Evolutionary conservation across 2,329 filamentous ascomycete species (phyloP).

Genomic region (Stemphylium lycopersici): DNA sequence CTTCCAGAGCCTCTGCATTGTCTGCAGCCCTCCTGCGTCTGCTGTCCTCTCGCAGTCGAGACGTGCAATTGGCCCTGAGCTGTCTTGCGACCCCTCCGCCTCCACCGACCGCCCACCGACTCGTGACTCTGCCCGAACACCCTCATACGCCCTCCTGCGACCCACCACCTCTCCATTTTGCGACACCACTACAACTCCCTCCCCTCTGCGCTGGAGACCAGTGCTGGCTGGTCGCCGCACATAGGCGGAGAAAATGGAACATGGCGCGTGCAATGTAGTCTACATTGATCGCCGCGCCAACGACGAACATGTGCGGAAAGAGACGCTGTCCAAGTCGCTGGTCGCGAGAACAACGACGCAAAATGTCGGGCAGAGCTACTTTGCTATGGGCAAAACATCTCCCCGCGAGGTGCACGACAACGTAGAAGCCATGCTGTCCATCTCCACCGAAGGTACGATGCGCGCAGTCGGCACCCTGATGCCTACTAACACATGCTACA

Average conservation of each 20-base stretch:
- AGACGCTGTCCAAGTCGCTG: constrained; percentile 44
- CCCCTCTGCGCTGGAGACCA: constrained; percentile 43
- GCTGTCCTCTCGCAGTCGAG: not conserved
- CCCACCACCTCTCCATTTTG: constrained; percentile 24
- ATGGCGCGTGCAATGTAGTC: constrained; percentile 53
- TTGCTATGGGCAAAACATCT: constrained; percentile 38
- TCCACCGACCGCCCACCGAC: constrained; percentile 1
- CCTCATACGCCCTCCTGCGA: constrained; percentile 12
- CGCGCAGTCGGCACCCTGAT: not conserved
- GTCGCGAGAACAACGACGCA: constrained; percentile 41
- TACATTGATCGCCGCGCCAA: constrained; percentile 53
- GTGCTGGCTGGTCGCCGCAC: constrained; percentile 39
- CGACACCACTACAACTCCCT: constrained; percentile 25
- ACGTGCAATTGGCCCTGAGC: constrained; percentile 23
- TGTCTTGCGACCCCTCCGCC: constrained; percentile 13
- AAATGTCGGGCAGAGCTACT: constrained; percentile 46
- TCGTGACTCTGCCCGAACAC: constrained; percentile 9
- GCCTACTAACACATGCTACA: constrained; percentile 25
- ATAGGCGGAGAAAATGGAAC: constrained; percentile 49
- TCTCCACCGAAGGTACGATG: constrained; percentile 50
- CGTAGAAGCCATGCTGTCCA: constrained; percentile 49
- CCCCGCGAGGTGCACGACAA: constrained; percentile 48
- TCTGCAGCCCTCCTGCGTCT: constrained; percentile 16
- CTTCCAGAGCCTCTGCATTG: constrained; percentile 16
- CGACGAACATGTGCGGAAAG: constrained; percentile 48